phyloP scores from a whole-genome alignment of 345 rosid species.

The Erucastrum elatum region DNA sequence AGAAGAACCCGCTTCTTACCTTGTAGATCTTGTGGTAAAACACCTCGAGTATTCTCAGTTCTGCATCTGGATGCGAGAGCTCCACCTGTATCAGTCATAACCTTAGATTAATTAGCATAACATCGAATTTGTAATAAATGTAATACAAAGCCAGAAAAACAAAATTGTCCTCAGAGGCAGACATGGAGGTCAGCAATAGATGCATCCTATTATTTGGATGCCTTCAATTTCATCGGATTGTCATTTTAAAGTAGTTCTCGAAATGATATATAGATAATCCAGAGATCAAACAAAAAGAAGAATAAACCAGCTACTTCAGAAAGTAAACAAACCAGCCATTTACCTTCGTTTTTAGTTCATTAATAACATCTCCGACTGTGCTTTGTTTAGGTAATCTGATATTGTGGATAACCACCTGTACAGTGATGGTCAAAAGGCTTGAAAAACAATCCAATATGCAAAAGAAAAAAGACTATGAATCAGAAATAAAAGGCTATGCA shows the following conservation, averaged over 20 bases:
- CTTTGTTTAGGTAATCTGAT: constrained; percentile 93
- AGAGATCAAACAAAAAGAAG: constrained; percentile 14
- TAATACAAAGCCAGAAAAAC: constrained; percentile 6
- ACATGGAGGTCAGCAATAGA: constrained; percentile 15
- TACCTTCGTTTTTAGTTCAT: constrained; percentile 84
- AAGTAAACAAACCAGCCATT: constrained; percentile 14
- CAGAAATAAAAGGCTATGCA: constrained; percentile 32
- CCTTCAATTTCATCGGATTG: constrained; percentile 12
- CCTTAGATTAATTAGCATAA: constrained; percentile 22
- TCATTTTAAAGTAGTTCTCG: not conserved
- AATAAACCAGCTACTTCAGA: not conserved
- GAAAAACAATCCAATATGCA: not conserved
- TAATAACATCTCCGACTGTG: constrained; percentile 87
- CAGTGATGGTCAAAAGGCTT: constrained; percentile 28
- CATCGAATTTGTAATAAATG: not conserved
- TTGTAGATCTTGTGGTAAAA: constrained; percentile 93
- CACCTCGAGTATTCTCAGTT: constrained; percentile 90
- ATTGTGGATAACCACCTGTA: constrained; percentile 79
- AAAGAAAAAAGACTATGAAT: constrained; percentile 5
- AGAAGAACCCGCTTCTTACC: constrained; percentile 44
- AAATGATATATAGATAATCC: constrained; percentile 11
- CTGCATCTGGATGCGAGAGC: constrained; percentile 80
- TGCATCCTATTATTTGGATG: constrained; percentile 10
- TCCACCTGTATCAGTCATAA: constrained; percentile 67
- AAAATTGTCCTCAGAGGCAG: not conserved